Evolutionary conservation across 257 asterid genomes (phyloP), one percentile per base, ranked within the genome.

Genomic region (Fraxinus cuspidata): DNA sequence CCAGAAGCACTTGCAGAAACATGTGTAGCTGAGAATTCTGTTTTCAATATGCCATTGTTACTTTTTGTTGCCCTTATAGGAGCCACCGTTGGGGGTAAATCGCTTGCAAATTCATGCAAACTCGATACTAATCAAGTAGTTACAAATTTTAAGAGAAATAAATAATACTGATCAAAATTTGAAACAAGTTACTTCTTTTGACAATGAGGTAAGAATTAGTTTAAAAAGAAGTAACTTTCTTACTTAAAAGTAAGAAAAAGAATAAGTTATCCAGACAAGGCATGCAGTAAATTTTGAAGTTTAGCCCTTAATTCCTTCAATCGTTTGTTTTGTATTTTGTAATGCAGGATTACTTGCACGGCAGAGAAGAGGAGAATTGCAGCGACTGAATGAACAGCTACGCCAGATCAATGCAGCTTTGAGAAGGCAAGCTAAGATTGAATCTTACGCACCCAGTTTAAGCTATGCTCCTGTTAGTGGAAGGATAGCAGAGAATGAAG

Each of bases 61-160:
- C 96, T 95, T 69, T 70, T 90, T 16, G 95, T 95, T 83, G 89
- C 99, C 72, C 92, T 93, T 78, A 27, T 91, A 53, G 99, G 99
- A 76, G 98, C 99, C 72, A 89, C 99, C n/a, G 99, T 95, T 27
- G 99, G 99, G 85, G 99, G 99, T 95, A 81, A 60, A 81, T 49
- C 49, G 37, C 80, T 63, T 18, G 60, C 60, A 51, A 18, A 18
- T 49, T 40, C 21, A 49, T 51, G 60, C 66, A 35, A 77, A 56
- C 60, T 23, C 2, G 67, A 23, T 8, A 18, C 6, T 10, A 13
- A 4, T n/a, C 11, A 23, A 5, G 25, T 44, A 67, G 37, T 21
- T 37, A 4, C 12, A 21, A 65, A 73, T 18, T 42, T 42, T 42
- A 2, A 42, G 12, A 51, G 21, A 49, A 37, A 51, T 37, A 58